Evolutionary conservation across 2,329 filamentous ascomycete species (phyloP).

Genomic region (Parastagonospora avenae): DNA sequence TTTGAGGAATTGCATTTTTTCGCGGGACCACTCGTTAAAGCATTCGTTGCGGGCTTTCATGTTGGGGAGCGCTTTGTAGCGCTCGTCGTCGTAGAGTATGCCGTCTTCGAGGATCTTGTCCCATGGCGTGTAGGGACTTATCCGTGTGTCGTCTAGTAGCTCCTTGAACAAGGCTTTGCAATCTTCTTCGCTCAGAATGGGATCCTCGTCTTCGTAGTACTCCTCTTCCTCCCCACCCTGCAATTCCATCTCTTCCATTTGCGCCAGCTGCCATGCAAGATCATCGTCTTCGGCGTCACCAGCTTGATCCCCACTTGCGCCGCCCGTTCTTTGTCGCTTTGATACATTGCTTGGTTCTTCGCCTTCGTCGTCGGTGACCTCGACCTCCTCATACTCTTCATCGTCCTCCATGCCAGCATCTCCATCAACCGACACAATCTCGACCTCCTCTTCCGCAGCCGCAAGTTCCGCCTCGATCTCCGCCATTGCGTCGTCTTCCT

Average conservation of each 20-base stretch:
- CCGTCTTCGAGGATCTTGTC: slow-evolving; percentile 86
- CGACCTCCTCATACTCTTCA: slow-evolving; percentile 77
- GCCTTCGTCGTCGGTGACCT: slow-evolving; percentile 67
- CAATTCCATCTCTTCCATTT: slow-evolving; percentile 82
- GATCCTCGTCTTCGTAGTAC: slow-evolving; percentile 72
- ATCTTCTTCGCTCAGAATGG: slow-evolving; percentile 75
- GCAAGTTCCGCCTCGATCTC: slow-evolving; percentile 41
- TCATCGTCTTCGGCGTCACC: slow-evolving; percentile 93
- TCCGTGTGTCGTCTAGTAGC: slow-evolving; percentile 77
- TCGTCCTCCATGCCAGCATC: slow-evolving; percentile 58
- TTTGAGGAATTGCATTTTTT: slow-evolving; percentile 74
- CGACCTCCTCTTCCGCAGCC: slow-evolving; percentile 35
- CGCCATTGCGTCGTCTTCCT: slow-evolving; percentile 39
- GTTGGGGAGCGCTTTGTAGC: slow-evolving; percentile 82
- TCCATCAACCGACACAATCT: slow-evolving; percentile 43
- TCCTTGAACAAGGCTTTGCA: slow-evolving; percentile 80
- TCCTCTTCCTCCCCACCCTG: slow-evolving; percentile 71
- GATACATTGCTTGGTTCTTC: slow-evolving; percentile 52
- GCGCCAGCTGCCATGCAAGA: slow-evolving; percentile 87
- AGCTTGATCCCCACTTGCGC: slow-evolving; percentile 50
- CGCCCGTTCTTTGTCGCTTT: slow-evolving; percentile 57
- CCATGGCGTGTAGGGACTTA: slow-evolving; percentile 91
- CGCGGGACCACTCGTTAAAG: slow-evolving; percentile 82
- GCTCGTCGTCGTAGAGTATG: slow-evolving; percentile 78
- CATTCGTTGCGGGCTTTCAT: slow-evolving; percentile 81